A percentile compares a stretch with the other conserved stretches of the same genome.
Evolutionary conservation across 352 stramenopile species (phyloP).

Genomic region (Pythium diclinum): DNA sequence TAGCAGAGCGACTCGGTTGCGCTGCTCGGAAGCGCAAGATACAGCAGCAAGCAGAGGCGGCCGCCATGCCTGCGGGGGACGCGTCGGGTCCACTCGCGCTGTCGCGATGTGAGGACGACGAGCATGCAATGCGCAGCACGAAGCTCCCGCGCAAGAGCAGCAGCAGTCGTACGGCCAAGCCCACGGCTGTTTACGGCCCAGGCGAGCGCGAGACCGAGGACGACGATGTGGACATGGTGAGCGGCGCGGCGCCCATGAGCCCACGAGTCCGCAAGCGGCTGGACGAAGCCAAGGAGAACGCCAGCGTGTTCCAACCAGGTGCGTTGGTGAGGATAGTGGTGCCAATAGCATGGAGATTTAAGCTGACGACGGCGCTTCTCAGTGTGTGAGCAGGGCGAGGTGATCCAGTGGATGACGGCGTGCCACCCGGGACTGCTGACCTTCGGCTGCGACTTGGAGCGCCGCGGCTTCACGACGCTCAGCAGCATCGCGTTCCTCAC

Average conservation of each 20-base stretch:
- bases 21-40: constrained; percentile 11
- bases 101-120: constrained; percentile 28
- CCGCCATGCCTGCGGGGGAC: constrained; percentile 2
- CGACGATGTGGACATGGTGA: constrained; percentile 20
- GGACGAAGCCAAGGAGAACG: constrained; percentile 75
- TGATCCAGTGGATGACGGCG: constrained; percentile 84
- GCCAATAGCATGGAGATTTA: neutral
- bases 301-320: constrained; percentile 69
- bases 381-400: constrained; percentile 78
- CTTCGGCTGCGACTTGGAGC: constrained; percentile 59
- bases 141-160: neutral
- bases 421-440: constrained; percentile 60
- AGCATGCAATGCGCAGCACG: neutral
- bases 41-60: neutral
- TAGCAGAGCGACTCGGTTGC: neutral
- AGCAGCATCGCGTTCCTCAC: constrained; percentile 38
- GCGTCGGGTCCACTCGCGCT: constrained; percentile 8
- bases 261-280: constrained; percentile 65
- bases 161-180: neutral
- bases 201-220: constrained; percentile 11
- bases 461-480: constrained; percentile 62
- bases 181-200: neutral
- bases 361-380: neutral
- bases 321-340: neutral
- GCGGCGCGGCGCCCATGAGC: constrained; percentile 32